phyloP scores from a whole-genome alignment of 179 eudicot genomes.

The Sideroxylon spinosum region DNA sequence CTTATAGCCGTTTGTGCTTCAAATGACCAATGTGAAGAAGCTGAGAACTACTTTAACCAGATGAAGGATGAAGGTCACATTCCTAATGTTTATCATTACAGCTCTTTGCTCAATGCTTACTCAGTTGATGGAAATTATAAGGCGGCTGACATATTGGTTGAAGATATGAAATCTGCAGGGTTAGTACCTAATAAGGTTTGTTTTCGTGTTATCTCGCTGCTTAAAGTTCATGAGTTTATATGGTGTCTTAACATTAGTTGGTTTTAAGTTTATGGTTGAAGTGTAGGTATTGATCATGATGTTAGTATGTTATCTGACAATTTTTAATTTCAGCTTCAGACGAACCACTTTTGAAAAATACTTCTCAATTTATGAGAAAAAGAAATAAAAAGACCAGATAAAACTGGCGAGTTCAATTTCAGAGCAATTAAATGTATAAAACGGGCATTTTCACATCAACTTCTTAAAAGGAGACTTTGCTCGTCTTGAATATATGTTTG shows the following conservation, averaged over 20 bases:
- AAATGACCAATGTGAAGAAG: slow-evolving; percentile 56
- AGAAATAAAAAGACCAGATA: neutral
- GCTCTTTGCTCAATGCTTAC: slow-evolving; percentile 87
- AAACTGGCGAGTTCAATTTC: slow-evolving; percentile 1
- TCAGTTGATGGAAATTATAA: slow-evolving; percentile 55
- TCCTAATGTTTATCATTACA: slow-evolving; percentile 76
- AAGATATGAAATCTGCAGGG: slow-evolving; percentile 71
- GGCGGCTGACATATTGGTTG: slow-evolving; percentile 69
- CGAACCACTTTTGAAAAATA: neutral
- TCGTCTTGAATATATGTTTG: neutral
- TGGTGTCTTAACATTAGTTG: neutral
- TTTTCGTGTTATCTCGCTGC: slow-evolving; percentile 17
- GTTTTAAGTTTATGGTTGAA: neutral
- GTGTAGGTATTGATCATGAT: neutral
- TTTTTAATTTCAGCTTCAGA: neutral
- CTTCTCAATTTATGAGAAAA: neutral
- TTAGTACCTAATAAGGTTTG: slow-evolving; percentile 76
- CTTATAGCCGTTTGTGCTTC: slow-evolving; percentile 86
- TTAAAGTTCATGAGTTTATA: neutral
- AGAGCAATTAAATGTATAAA: neutral
- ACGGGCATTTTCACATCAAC: neutral
- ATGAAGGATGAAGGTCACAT: slow-evolving; percentile 82
- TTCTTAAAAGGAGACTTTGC: neutral
- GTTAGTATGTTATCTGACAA: neutral
- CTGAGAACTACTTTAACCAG: slow-evolving; percentile 62